phyloP scores from a whole-genome alignment of 2,329 filamentous ascomycete genomes.

The Paraphaeosphaeria minitans region DNA sequence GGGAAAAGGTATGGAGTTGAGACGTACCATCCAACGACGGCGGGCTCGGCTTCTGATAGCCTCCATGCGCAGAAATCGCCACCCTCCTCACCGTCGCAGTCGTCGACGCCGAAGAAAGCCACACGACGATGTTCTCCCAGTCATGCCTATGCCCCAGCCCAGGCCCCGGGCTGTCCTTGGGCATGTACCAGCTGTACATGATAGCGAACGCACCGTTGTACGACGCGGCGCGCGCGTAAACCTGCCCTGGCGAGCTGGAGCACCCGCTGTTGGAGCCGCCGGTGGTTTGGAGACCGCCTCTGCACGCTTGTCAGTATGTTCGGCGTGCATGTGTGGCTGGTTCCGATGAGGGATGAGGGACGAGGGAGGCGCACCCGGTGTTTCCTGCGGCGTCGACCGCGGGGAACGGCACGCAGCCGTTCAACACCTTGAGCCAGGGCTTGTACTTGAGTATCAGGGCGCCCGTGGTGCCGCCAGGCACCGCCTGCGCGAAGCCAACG shows the following conservation, averaged over 20 bases:
- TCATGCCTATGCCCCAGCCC: slow-evolving; percentile 60
- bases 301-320: slow-evolving; percentile 29
- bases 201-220: slow-evolving; percentile 54
- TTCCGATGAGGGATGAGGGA: neutral
- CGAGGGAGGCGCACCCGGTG: slow-evolving; percentile 54
- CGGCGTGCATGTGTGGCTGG: slow-evolving; percentile 3
- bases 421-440: slow-evolving; percentile 60
- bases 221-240: slow-evolving; percentile 54
- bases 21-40: slow-evolving; percentile 43
- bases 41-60: slow-evolving; percentile 53
- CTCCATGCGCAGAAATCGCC: slow-evolving; percentile 59
- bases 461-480: slow-evolving; percentile 56
- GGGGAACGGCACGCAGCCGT: slow-evolving; percentile 68
- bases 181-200: slow-evolving; percentile 61
- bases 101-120: slow-evolving; percentile 50
- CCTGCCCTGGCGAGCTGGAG: slow-evolving; percentile 54
- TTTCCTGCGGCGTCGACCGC: slow-evolving; percentile 64
- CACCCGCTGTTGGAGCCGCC: slow-evolving; percentile 51
- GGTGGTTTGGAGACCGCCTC: slow-evolving; percentile 51
- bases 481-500: slow-evolving; percentile 60
- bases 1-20: neutral
- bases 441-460: slow-evolving; percentile 61
- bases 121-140: slow-evolving; percentile 62
- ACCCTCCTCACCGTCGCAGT: slow-evolving; percentile 55
- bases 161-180: slow-evolving; percentile 53